Percentiles rank a stretch among this genome's conserved stretches.
phyloP scores from a whole-genome alignment of 2,329 filamentous ascomycete species.

The Trichophyton verrucosum region DNA sequence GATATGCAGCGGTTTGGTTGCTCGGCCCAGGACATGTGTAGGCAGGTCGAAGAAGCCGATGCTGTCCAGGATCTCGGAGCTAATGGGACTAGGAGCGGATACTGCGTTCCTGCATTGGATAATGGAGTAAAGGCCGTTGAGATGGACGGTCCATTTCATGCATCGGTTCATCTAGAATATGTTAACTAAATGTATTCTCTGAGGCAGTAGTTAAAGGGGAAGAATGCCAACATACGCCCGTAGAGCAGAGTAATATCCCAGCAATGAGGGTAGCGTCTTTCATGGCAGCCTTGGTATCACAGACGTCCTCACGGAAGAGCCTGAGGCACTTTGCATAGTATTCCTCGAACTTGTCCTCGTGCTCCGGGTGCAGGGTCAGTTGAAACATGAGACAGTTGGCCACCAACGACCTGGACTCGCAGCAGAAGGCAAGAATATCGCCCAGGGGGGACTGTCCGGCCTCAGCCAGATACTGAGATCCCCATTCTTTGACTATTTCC shows the following conservation, averaged over 20 bases:
- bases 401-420: constrained; percentile 9
- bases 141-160: constrained; percentile 12
- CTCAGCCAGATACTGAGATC: constrained; percentile 9
- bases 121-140: constrained; percentile 10
- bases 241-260: constrained; percentile 8
- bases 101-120: constrained; percentile 6
- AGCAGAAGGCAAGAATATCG: constrained; percentile 7
- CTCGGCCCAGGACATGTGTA: constrained; percentile 9
- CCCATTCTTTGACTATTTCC: constrained; percentile 10
- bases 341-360: constrained; percentile 7
- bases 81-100: constrained; percentile 3
- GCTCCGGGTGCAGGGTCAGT: constrained; percentile 8
- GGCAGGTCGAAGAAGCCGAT: constrained; percentile 12
- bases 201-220: background rate
- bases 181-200: too few species aligned
- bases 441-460: constrained; percentile 7
- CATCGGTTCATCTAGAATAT: constrained; percentile 9
- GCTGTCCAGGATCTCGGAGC: constrained; percentile 7
- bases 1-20: constrained; percentile 9
- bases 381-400: constrained; percentile 12
- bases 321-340: constrained; percentile 9
- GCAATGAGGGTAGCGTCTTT: constrained; percentile 12
- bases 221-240: constrained; percentile 3
- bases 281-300: background rate
- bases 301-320: constrained; percentile 10